These are phyloP conservation scores for Volvariella volvacea DNA, from an alignment of 1,284 basidiomycete genomes.

Conservation along the genomic window DNA sequence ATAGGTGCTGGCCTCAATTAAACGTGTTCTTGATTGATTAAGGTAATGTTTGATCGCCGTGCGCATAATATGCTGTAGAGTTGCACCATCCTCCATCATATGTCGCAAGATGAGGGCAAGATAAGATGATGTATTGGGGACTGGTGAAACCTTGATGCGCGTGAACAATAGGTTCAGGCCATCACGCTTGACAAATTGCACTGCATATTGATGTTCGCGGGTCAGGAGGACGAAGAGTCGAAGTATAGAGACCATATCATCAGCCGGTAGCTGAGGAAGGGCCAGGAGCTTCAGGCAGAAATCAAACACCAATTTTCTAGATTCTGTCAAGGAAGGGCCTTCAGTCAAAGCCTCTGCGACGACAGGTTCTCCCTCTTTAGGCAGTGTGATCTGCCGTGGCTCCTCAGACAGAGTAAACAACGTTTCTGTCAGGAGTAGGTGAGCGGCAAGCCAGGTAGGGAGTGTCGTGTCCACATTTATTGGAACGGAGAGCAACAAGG, in stretches of 20 bases:
- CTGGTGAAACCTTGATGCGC: slow-evolving; percentile 52
- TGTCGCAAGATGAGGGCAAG: slow-evolving; percentile 88
- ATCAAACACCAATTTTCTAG: slow-evolving; percentile 65
- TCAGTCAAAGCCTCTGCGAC: slow-evolving; percentile 40
- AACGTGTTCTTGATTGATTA: slow-evolving; percentile 59
- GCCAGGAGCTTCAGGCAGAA: slow-evolving; percentile 64
- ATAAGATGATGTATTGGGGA: slow-evolving; percentile 74
- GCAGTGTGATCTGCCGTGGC: slow-evolving; percentile 52
- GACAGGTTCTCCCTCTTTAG: slow-evolving; percentile 64
- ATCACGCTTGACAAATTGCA: slow-evolving; percentile 56
- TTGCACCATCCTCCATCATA: slow-evolving; percentile 72
- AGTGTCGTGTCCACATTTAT: slow-evolving; percentile 37
- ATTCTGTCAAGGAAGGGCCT: slow-evolving; percentile 57
- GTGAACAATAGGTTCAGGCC: slow-evolving; percentile 64
- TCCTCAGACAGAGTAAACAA: slow-evolving; percentile 74
- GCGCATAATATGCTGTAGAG: slow-evolving; percentile 70
- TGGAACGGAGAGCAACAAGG: slow-evolving; percentile 46
- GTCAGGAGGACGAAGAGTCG: slow-evolving; percentile 81
- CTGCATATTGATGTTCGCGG: slow-evolving; percentile 54
- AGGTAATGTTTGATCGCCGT: slow-evolving; percentile 80
- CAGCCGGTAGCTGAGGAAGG: slow-evolving; percentile 56
- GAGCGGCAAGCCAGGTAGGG: slow-evolving; percentile 82
- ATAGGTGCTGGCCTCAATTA: slow-evolving; percentile 69
- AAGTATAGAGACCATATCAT: slow-evolving; percentile 76
- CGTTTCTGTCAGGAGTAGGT: slow-evolving; percentile 78